Percentiles rank a stretch among this genome's conserved stretches.
Evolutionary conservation across 805 yeast species (phyloP).

Genomic region (Kluyveromyces siamensis): DNA sequence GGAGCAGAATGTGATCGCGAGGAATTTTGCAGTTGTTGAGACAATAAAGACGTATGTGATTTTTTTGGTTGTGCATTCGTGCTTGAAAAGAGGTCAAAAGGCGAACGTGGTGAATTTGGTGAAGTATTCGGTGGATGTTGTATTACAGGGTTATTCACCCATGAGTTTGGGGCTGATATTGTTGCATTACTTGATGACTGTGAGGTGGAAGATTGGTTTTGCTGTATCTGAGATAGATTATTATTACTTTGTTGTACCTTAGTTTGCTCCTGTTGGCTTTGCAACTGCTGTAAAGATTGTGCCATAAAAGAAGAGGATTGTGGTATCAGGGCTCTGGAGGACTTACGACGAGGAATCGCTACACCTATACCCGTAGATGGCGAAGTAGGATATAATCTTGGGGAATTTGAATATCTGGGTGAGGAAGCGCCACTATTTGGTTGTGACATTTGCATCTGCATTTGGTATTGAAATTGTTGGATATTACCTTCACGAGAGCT

Average conservation of each 20-base stretch:
- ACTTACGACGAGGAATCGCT: conserved; percentile 22
- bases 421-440: conserved; percentile 24
- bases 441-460: conserved; percentile 2
- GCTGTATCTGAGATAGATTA: conserved; percentile 8
- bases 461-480: conserved; percentile 2
- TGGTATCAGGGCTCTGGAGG: conserved; percentile 21
- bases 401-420: conserved; percentile 16
- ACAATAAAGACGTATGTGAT: conserved; percentile 26
- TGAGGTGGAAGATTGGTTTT: conserved; percentile 5
- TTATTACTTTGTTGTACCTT: conserved; percentile 9
- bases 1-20: conserved; percentile 3
- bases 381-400: conserved; percentile 6
- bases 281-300: conserved; percentile 21
- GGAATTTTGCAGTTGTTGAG: conserved; percentile 27
- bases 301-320: conserved; percentile 24
- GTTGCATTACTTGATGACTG: conserved; percentile 6
- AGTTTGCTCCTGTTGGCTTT: conserved; percentile 14
- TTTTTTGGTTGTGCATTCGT: conserved; percentile 13
- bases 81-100: conserved; percentile 13
- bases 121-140: conserved; percentile 4
- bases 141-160: conserved; percentile 5
- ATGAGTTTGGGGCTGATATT: conserved; percentile 12
- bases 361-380: conserved; percentile 16
- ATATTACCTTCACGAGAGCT: conserved; percentile 2
- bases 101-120: conserved; percentile 16